Evolutionary conservation across 2,329 filamentous ascomycete species (phyloP), one percentile per base, ranked within the genome.

Genomic region (Fusarium annulatum): DNA sequence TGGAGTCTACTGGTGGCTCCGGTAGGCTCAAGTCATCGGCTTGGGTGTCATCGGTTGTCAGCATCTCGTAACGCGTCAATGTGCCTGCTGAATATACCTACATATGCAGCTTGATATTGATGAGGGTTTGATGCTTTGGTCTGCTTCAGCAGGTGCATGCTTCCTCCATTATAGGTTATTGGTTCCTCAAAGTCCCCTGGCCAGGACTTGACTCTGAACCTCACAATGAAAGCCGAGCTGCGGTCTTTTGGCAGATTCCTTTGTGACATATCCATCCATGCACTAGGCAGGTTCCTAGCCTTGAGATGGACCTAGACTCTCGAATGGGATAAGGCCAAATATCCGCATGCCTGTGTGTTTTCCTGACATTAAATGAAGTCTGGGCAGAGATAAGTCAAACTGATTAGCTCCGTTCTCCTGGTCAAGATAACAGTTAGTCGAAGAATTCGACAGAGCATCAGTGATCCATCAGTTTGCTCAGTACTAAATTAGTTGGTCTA

Each of bases 21-120:
- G 14, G 69, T 61, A 63, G 66, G 55, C 66, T 66, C 67, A 67
- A 71, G 53, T 60, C 49, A 60, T 55, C 70, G 53, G 45, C 52
- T 64, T 73, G 53, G 33, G 45, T 73, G 61, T 68, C 71, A 71
- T 72, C 59, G 60, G 52, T 49, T 72, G 71, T 71, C 71, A 71
- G 71, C 61, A 74, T 61, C 55, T 58, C 69, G 57, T 60, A 72
- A 72, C 63, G 26, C 26, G 26, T 60, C 26, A 39, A 49, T 57
- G 49, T 58, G 30, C 41, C 33, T 41, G 42, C 39, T 39, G 28
- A 12, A 56, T 43, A 21, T 23, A 26, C 33, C 12, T 16, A 48
- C 49, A 52, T 52, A 36, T 43, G 49, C 19, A n/a, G 66, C 48
- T 66, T 70, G 66, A 60, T 56, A 51, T 56, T 46, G 12, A 38